Conservation (phyloP, 75 land plant genomes). For the Sequoiadendron giganteum region DNA sequence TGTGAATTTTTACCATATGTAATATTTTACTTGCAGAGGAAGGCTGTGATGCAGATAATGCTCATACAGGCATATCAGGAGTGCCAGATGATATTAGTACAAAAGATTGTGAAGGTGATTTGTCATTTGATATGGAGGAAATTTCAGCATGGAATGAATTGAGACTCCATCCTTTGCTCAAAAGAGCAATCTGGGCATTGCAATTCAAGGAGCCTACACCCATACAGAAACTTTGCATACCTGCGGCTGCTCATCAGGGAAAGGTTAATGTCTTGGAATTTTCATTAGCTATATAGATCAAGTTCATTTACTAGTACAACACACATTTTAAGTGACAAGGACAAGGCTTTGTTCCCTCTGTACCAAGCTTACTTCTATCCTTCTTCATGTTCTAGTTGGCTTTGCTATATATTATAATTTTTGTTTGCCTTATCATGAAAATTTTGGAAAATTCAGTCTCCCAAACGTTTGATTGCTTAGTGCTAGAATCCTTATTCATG, state of each 20-base stretch:
- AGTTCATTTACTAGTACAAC: background rate
- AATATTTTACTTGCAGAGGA: conserved; percentile 12
- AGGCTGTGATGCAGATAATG: background rate
- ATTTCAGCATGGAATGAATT: conserved; percentile 78
- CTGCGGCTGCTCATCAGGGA: conserved; percentile 97
- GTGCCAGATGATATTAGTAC: conserved; percentile 11
- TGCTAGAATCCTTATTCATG: background rate
- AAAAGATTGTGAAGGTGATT: conserved; percentile 28
- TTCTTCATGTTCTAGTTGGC: background rate
- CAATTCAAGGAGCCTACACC: conserved; percentile 90
- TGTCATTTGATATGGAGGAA: conserved; percentile 44
- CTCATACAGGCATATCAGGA: background rate
- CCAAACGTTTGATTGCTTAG: background rate
- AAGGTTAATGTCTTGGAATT: conserved; percentile 49
- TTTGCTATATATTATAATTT: background rate
- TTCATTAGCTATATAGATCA: background rate
- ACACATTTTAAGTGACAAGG: background rate
- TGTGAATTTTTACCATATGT: background rate
- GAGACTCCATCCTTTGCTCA: conserved; percentile 77
- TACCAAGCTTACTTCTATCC: background rate
- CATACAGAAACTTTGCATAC: conserved; percentile 93
- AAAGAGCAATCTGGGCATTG: conserved; percentile 68
- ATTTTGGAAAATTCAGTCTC: background rate
- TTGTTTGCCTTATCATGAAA: background rate
- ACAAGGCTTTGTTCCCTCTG: background rate